Evolutionary conservation across 2,329 filamentous ascomycete species (phyloP).

Genomic region (Lecanoromycetidae sp.): DNA sequence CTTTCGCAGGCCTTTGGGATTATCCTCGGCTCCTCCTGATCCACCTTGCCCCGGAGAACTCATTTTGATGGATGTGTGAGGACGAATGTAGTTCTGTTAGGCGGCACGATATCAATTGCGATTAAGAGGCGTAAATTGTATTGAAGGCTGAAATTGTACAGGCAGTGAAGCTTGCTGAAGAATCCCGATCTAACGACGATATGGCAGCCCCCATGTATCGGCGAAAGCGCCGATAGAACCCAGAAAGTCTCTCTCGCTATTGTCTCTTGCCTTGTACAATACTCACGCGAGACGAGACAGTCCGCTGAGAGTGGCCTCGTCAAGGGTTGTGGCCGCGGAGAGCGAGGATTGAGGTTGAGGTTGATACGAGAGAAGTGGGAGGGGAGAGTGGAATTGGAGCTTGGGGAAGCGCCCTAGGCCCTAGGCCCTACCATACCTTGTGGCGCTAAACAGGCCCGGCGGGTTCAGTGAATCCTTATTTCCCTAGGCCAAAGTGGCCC

Average conservation of each 20-base stretch:
- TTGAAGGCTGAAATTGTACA: background rate
- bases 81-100: background rate
- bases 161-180: background rate
- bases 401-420: too few relatives aligned
- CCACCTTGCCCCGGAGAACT: constrained; percentile 11
- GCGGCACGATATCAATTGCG: background rate
- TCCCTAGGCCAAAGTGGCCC: too few relatives aligned
- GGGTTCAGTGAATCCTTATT: too few relatives aligned
- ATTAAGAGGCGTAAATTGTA: background rate
- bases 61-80: background rate
- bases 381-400: too few relatives aligned
- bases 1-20: constrained; percentile 16
- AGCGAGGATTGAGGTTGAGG: background rate
- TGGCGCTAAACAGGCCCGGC: too few relatives aligned
- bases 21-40: constrained; percentile 12
- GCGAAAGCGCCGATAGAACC: too few relatives aligned
- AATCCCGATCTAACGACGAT: background rate
- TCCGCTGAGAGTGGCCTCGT: background rate
- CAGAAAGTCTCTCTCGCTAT: too few relatives aligned
- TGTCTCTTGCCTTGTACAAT: too few relatives aligned
- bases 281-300: background rate
- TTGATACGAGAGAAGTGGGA: background rate
- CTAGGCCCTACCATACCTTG: too few relatives aligned
- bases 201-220: too few relatives aligned
- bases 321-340: too few relatives aligned